phyloP scores from a whole-genome alignment of 495 filamentous ascomycete genomes.

The Penicillium psychrofluorescens region DNA sequence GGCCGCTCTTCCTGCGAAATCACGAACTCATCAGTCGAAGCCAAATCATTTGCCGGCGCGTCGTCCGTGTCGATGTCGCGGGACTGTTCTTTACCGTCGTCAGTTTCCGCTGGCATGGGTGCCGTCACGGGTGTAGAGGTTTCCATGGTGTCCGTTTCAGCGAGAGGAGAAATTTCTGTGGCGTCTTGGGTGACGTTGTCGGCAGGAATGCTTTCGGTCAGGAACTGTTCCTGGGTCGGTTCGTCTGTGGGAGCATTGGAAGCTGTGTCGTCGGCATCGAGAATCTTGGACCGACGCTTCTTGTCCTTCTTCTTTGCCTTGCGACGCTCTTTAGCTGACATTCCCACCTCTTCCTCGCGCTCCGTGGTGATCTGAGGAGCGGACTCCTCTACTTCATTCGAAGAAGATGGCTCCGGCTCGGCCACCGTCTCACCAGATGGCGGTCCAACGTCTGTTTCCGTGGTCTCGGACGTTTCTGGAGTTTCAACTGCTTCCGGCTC shows the following conservation, averaged over 20 bases:
- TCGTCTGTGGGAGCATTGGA: slow-evolving; percentile 1
- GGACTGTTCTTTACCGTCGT: slow-evolving; percentile 44
- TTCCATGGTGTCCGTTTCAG: slow-evolving; percentile 20
- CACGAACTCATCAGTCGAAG: slow-evolving; percentile 44
- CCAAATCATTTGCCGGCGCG: slow-evolving; percentile 30
- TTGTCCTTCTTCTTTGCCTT: slow-evolving; percentile 44
- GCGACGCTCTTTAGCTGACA: slow-evolving; percentile 33
- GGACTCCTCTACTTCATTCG: slow-evolving; percentile 7
- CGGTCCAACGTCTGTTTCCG: slow-evolving; percentile 1
- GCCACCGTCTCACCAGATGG: slow-evolving; percentile 1
- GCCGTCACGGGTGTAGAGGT: slow-evolving; percentile 22
- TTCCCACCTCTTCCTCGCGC: slow-evolving; percentile 17
- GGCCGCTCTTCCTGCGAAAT: slow-evolving; percentile 44
- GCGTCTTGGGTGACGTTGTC: slow-evolving; percentile 8
- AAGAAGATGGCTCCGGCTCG: slow-evolving; percentile 4
- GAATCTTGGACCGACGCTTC: slow-evolving; percentile 29
- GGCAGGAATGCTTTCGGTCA: slow-evolving; percentile 1
- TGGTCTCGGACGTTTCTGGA: slow-evolving; percentile 1
- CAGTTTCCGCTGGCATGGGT: slow-evolving; percentile 36
- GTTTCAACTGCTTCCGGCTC: slow-evolving; percentile 1
- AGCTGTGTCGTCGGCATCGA: slow-evolving; percentile 8
- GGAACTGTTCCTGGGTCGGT: slow-evolving; percentile 2
- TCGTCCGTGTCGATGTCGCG: slow-evolving; percentile 33
- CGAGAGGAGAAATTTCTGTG: slow-evolving; percentile 4
- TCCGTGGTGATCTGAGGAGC: slow-evolving; percentile 6